Conservation (phyloP, 805 yeast species). For the Sugiyamaella smithiae region DNA sequence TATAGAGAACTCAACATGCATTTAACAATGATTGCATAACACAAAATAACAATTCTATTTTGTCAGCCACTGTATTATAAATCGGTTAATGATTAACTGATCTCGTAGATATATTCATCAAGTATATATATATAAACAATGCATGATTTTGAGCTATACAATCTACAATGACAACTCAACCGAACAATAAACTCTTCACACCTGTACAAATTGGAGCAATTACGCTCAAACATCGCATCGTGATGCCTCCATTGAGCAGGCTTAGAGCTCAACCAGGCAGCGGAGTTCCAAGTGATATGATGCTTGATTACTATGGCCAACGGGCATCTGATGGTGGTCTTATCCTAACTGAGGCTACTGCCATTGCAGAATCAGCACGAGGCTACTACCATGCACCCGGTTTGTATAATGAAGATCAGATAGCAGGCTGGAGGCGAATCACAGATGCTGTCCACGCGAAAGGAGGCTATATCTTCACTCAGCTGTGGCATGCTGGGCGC, state of each 20-base stretch:
- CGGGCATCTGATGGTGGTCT: slow-evolving; percentile 58
- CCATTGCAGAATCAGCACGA: slow-evolving; percentile 42
- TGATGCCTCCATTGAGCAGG: slow-evolving; percentile 53
- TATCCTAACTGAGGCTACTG: slow-evolving; percentile 57
- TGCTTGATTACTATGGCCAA: slow-evolving; percentile 51
- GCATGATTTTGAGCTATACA: too few species aligned
- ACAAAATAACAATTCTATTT: too few species aligned
- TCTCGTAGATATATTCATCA: too few species aligned
- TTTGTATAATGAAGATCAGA: slow-evolving; percentile 28
- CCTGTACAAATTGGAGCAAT: slow-evolving; percentile 39
- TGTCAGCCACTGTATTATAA: too few species aligned
- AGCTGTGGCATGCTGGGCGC: slow-evolving; percentile 38
- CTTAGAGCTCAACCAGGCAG: background rate
- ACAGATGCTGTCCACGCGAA: slow-evolving; percentile 41
- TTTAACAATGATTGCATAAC: too few species aligned
- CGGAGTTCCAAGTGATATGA: slow-evolving; percentile 44
- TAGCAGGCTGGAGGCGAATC: slow-evolving; percentile 58
- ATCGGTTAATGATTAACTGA: too few species aligned
- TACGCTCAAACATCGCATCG: slow-evolving; percentile 41
- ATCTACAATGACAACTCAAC: too few species aligned
- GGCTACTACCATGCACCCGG: slow-evolving; percentile 29
- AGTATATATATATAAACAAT: too few species aligned
- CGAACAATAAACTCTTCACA: slow-evolving; percentile 36
- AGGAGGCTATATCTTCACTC: slow-evolving; percentile 38
- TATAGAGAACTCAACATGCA: too few species aligned